Conservation (phyloP, 148 eudicot genomes). For the Persicaria tinctoria region DNA sequence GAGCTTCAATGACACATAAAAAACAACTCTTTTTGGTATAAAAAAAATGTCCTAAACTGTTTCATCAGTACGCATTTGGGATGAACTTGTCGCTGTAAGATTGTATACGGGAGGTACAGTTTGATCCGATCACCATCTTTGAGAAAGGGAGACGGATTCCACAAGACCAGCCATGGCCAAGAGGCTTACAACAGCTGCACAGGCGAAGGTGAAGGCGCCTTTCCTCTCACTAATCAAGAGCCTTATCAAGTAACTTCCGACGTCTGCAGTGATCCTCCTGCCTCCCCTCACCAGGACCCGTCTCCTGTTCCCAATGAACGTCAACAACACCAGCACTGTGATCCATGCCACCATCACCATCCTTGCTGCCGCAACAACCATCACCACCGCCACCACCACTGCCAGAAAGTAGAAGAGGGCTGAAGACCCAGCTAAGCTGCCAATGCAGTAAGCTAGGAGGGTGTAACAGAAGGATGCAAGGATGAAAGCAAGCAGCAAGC, state of each 20-base stretch:
- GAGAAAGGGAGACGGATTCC: neutral
- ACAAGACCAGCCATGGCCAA: constrained; percentile 31
- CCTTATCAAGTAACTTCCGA: constrained; percentile 11
- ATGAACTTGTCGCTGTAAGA: neutral
- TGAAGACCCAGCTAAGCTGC: constrained; percentile 6
- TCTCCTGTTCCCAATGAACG: constrained; percentile 64
- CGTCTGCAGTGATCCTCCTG: constrained; percentile 52
- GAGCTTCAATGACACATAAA: neutral
- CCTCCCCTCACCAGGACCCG: constrained; percentile 51
- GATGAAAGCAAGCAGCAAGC: neutral
- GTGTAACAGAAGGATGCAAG: neutral
- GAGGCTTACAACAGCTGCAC: constrained; percentile 38
- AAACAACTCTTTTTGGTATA: neutral
- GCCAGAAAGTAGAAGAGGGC: neutral
- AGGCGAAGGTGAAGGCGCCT: constrained; percentile 32
- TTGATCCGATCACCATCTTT: neutral
- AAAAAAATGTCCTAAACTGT: neutral
- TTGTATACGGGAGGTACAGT: neutral
- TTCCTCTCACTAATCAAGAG: constrained; percentile 39
- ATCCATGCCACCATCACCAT: constrained; percentile 61
- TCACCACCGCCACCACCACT: constrained; percentile 4
- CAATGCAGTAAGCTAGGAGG: neutral
- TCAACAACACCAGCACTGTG: constrained; percentile 56
- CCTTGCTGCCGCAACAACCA: constrained; percentile 37
- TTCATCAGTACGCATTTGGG: neutral